Evolutionary conservation across 2,329 filamentous ascomycete genomes (phyloP).

Genomic region (Penicillium thymicola): DNA sequence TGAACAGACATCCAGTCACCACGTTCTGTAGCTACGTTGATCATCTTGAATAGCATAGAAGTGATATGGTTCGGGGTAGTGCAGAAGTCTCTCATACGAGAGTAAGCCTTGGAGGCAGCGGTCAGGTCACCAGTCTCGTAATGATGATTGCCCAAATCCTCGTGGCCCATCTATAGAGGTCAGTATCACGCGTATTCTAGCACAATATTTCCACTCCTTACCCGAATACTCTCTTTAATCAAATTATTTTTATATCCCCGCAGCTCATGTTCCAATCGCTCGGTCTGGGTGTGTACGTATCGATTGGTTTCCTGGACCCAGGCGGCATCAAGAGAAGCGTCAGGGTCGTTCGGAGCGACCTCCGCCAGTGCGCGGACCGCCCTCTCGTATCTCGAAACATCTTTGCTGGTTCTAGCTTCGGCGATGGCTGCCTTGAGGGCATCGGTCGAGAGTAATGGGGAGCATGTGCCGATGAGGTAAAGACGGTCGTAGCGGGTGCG

Average conservation of each 20-base stretch:
- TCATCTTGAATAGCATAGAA: constrained; percentile 75
- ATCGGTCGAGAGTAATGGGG: constrained; percentile 71
- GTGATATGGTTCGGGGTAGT: constrained; percentile 78
- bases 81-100: constrained; percentile 86
- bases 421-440: constrained; percentile 73
- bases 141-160: constrained; percentile 82
- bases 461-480: constrained; percentile 74
- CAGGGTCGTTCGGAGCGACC: constrained; percentile 64
- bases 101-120: constrained; percentile 72
- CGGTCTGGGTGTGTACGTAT: constrained; percentile 65
- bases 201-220: constrained; percentile 41
- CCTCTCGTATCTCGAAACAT: constrained; percentile 68
- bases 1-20: constrained; percentile 71
- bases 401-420: constrained; percentile 72
- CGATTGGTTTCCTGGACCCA: constrained; percentile 72
- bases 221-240: constrained; percentile 93
- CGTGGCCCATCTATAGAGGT: constrained; percentile 75
- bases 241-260: constrained; percentile 95
- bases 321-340: constrained; percentile 63
- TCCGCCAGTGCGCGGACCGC: constrained; percentile 63
- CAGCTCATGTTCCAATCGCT: constrained; percentile 77
- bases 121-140: constrained; percentile 72
- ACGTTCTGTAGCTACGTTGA: constrained; percentile 71
- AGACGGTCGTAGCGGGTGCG: constrained; percentile 78
- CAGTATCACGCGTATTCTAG: neutral